Base-by-base conservation (phyloP, 108 stramenopile species). In the Conticribra guillardii region DNA sequence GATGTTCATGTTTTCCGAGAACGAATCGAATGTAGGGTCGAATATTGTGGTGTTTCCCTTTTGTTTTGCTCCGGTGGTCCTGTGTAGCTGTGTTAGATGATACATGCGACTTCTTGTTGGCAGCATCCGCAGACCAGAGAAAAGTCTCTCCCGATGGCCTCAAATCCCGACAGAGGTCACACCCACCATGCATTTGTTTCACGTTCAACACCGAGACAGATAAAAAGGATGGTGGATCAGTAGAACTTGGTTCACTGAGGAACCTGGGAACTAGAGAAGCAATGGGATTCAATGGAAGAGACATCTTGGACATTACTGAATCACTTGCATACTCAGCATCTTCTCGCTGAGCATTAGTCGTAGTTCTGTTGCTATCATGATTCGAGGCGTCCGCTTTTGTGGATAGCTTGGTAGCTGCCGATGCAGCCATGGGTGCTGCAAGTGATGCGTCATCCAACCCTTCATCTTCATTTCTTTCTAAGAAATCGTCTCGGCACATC, bases 401-500 rank as follows among this genome's bases (percentile, higher is more conserved):
- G 11, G 41, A 45, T 18, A 45, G 62, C 52, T 65, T 52, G 3
- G 50, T 1, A 23, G 64, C 34, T 34, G 31, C 52, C 0, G 64
- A 5, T 33, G 30, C 23, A 4, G 21, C 50, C 4, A 11, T 15
- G 15, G 61, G n/a, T 19, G 27, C 8, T 7, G 31, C 47, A 34
- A 50, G 44, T 15, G n/a, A n/a, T n/a, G n/a, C n/a, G n/a, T n/a
- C n/a, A n/a, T n/a, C n/a, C n/a, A n/a, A n/a, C n/a, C n/a, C n/a
- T n/a, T n/a, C n/a, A n/a, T n/a, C n/a, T 14, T 47, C 51, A 31
- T 27, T 64, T 17, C 76, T 37, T 29, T 70, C 62, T 41, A 77
- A 77, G 34, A 77, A 77, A 55, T 77, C 69, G 44, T 70, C 63
- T 32, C 69, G 47, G 52, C 76, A 77, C 76, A 77, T 77, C 44